Evolutionary conservation across 2,329 filamentous ascomycete genomes (phyloP).

Genomic region (Cercospora sojina): DNA sequence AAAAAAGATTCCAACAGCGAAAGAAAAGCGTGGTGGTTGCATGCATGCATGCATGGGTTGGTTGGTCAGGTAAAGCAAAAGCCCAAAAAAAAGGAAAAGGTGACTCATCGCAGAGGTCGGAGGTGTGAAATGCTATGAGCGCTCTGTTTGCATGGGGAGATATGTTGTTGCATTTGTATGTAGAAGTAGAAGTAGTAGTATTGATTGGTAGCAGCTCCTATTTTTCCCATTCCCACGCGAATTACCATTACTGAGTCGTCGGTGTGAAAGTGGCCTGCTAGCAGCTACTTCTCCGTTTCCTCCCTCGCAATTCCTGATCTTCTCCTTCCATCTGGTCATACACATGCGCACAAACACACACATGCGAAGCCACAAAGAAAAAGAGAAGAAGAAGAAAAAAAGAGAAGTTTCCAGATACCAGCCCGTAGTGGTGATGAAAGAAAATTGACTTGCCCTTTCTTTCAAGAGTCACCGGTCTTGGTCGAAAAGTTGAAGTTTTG

Average conservation of each 20-base stretch:
- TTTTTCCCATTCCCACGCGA: not conserved
- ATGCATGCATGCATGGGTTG: too few relatives aligned
- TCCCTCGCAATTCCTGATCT: not conserved
- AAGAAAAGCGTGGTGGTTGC: too few relatives aligned
- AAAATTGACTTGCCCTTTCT: not conserved
- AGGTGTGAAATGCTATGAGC: too few relatives aligned
- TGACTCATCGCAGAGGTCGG: too few relatives aligned
- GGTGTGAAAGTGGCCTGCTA: not conserved
- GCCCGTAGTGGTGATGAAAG: not conserved
- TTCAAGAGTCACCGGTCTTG: not conserved
- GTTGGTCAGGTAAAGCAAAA: too few relatives aligned
- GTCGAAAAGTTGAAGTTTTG: not conserved
- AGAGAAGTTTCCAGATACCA: not conserved
- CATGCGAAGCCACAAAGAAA: not conserved
- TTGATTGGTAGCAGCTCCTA: not conserved
- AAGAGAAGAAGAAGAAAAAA: not conserved
- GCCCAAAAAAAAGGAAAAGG: too few relatives aligned
- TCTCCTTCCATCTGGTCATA: not conserved
- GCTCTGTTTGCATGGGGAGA: not conserved
- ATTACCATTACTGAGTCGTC: not conserved
- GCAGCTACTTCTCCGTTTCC: not conserved
- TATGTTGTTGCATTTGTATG: not conserved
- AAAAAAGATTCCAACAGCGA: too few relatives aligned
- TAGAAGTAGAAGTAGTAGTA: too few relatives aligned
- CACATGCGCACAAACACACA: not conserved